A percentile compares a stretch with the other conserved stretches of the same genome.
These are phyloP conservation scores for Ogataea ganodermae DNA, from an alignment of 805 yeast species.

Conservation along the genomic window DNA sequence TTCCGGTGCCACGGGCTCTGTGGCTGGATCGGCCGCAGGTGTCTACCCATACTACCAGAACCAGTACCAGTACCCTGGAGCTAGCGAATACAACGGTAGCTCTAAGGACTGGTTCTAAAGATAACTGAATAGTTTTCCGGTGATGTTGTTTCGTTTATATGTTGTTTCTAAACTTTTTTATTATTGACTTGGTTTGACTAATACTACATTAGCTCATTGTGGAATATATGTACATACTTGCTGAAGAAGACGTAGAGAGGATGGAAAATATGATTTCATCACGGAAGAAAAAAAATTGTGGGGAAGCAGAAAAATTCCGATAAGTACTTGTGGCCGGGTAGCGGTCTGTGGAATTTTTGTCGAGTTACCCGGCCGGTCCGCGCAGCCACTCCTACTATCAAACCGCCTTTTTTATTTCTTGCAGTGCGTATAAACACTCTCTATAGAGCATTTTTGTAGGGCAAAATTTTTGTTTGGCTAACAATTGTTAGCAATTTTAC, in stretches of 20 bases:
- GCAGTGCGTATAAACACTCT: constrained; percentile 9
- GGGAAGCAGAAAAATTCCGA: neutral
- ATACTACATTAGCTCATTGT: constrained; percentile 7
- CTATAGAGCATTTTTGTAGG: constrained; percentile 15
- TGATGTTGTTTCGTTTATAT: neutral
- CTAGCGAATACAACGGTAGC: constrained; percentile 24
- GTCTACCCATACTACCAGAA: constrained; percentile 28
- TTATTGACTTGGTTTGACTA: constrained; percentile 8
- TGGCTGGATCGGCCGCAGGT: constrained; percentile 17
- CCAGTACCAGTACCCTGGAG: constrained; percentile 27
- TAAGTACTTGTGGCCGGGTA: neutral
- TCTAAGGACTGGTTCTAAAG: constrained; percentile 29
- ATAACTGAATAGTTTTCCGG: neutral
- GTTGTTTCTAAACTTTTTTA: constrained; percentile 1
- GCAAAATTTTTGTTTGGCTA: constrained; percentile 7
- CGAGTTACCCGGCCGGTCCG: constrained; percentile 12
- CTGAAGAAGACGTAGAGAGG: neutral
- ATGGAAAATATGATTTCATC: neutral
- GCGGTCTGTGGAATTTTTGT: neutral
- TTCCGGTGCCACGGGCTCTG: constrained; percentile 14
- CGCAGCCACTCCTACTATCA: constrained; percentile 10
- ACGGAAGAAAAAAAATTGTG: neutral
- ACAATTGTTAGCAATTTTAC: constrained; percentile 8
- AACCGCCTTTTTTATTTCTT: constrained; percentile 7
- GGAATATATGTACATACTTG: constrained; percentile 3